Base-by-base conservation (phyloP, 2,329 filamentous ascomycete genomes). In the Arthrobotrys musiformis region DNA sequence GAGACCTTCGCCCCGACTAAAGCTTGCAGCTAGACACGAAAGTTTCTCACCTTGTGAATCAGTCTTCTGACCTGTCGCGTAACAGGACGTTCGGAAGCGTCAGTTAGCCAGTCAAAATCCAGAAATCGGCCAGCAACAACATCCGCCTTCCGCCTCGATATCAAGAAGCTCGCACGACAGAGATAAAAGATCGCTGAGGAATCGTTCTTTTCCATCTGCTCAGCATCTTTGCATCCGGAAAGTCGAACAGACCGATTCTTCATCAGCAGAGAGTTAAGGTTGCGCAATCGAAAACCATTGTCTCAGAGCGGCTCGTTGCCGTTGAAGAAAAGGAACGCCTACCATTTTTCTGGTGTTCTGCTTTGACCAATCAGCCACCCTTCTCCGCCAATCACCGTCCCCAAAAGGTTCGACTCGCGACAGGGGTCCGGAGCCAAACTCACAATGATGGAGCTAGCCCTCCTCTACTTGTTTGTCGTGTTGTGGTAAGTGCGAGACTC, bases 281-380 rank as follows among this genome's bases (percentile, higher is more conserved):
- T 62, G 44, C 70, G 70, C 70, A 69, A 75, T 63, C 37, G 56
- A 54, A 56, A 28, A 30, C 63, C 46, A 35, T 52, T 67, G 63
- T 75, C 61, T 69, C 63, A 64, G 70, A 69, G 63, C 70, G 70
- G 70, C 63, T 75, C 64, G 70, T 69, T 69, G 70, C 70, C 70
- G 70, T 75, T 37, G 22, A 64, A 56, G 35, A 64, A 56, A 44
- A 56, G 62, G 28, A 64, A 46, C 54, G 40, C 54, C 56, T 69
- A 46, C 46, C 28, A 40, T 67, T 58, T 72, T n/a, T 22, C 40
- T 52, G 33, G 42, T 30, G 30, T 24, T 42, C 28, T 52, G n/a
- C 26, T 30, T 19, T 11, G 40, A 40, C 33, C 24, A 58, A 58
- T 58, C 54, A 58, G 54, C 54, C 54, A 58, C 54, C 19, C 30